Conservation (phyloP, 345 rosid species). For the Dipteronia sinensis region DNA sequence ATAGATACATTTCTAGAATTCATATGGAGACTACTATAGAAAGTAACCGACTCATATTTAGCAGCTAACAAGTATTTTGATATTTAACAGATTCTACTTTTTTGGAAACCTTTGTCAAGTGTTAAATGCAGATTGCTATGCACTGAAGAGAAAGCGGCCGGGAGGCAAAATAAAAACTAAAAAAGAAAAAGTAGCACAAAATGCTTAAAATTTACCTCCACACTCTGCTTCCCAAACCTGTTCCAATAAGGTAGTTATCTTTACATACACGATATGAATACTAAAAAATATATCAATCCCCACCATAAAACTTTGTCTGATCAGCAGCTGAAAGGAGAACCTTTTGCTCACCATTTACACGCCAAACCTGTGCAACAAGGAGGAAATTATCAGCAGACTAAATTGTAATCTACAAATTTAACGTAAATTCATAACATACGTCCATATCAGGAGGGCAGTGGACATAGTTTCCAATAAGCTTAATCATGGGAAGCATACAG, state of each 20-base stretch:
- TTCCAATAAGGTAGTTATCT: conserved; percentile 81
- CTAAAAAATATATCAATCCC: conserved; percentile 87
- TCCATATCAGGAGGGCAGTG: background rate
- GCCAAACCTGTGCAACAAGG: conserved; percentile 71
- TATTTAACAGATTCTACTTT: background rate
- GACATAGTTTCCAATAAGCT: background rate
- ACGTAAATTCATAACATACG: background rate
- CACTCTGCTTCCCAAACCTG: conserved; percentile 92
- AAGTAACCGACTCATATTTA: conserved; percentile 2
- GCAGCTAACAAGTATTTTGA: background rate
- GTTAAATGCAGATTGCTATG: background rate
- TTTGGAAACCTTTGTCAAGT: background rate
- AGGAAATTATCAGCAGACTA: conserved; percentile 11
- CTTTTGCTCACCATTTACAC: conserved; percentile 71
- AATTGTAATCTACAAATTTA: background rate
- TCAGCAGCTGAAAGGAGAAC: conserved; percentile 72
- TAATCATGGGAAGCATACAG: background rate
- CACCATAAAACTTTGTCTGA: conserved; percentile 82
- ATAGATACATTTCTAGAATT: background rate
- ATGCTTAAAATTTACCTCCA: conserved; percentile 58
- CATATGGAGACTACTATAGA: background rate
- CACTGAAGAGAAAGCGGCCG: background rate
- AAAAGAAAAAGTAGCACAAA: background rate
- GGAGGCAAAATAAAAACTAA: background rate
- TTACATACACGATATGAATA: conserved; percentile 96